A percentile compares a stretch with the other conserved stretches of the same genome.
Conservation (phyloP, 2,329 filamentous ascomycete genomes). For the Trichoderma afroharzianum region DNA sequence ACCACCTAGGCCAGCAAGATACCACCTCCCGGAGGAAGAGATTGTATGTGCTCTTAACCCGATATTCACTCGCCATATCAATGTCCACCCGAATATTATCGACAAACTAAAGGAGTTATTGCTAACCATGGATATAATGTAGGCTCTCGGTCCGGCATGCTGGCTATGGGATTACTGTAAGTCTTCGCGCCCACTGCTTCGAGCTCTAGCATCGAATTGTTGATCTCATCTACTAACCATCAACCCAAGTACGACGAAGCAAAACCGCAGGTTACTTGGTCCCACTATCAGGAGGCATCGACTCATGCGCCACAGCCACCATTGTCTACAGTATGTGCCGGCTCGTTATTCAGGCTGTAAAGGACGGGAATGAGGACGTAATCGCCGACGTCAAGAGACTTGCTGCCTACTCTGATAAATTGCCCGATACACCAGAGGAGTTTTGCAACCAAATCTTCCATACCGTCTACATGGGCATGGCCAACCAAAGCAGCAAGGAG, state of each 20-base stretch:
- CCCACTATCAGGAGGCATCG: constrained; percentile 53
- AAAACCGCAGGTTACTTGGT: constrained; percentile 52
- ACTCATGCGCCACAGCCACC: constrained; percentile 45
- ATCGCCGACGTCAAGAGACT: constrained; percentile 27
- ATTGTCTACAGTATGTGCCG: constrained; percentile 50
- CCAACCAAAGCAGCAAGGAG: constrained; percentile 61
- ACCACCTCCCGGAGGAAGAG: constrained; percentile 62
- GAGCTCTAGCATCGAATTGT: neutral
- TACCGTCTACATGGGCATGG: constrained; percentile 48
- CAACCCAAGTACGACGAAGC: constrained; percentile 34
- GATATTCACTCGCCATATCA: neutral
- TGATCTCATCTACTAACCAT: neutral
- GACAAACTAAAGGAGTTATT: neutral
- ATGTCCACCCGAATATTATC: neutral
- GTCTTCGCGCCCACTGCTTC: neutral
- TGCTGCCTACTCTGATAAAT: constrained; percentile 17
- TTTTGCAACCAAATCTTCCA: neutral
- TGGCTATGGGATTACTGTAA: constrained; percentile 64
- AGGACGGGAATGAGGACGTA: constrained; percentile 30
- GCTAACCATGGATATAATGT: neutral
- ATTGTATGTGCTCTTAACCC: constrained; percentile 36
- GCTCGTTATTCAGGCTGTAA: constrained; percentile 51
- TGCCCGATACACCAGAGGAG: constrained; percentile 41
- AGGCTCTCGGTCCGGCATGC: constrained; percentile 57
- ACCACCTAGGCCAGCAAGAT: constrained; percentile 27